Evolutionary conservation across 805 yeast species (phyloP).

Genomic region (Candida arabinofermentans): DNA sequence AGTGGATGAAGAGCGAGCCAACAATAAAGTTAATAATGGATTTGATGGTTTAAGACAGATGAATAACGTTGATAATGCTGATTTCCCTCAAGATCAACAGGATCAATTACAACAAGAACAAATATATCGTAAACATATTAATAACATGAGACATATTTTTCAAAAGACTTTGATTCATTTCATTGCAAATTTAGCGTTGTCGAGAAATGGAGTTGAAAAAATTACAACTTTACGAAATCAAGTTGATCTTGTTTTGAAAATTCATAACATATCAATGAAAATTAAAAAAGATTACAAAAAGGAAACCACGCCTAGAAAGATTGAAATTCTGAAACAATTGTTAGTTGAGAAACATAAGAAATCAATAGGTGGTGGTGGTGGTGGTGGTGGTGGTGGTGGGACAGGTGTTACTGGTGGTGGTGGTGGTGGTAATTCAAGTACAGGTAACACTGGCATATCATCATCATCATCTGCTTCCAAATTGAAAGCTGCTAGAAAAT

Average conservation of each 20-base stretch:
- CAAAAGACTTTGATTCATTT: slow-evolving; percentile 28
- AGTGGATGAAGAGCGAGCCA: slow-evolving; percentile 54
- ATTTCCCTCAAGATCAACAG: slow-evolving; percentile 9
- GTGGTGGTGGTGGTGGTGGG: too few species aligned
- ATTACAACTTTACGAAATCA: slow-evolving; percentile 41
- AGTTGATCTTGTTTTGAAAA: slow-evolving; percentile 59
- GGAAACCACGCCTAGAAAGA: slow-evolving; percentile 75
- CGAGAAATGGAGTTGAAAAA: slow-evolving; percentile 25
- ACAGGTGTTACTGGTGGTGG: too few species aligned
- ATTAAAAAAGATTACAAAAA: slow-evolving; percentile 54
- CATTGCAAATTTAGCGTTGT: slow-evolving; percentile 20
- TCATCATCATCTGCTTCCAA: slow-evolving; percentile 5
- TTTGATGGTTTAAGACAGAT: background rate
- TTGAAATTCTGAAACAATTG: slow-evolving; percentile 60
- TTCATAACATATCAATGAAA: slow-evolving; percentile 61
- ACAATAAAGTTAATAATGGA: slow-evolving; percentile 14
- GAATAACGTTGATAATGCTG: slow-evolving; percentile 10
- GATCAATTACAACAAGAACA: slow-evolving; percentile 5
- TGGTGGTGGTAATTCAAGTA: too few species aligned
- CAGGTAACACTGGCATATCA: slow-evolving; percentile 27
- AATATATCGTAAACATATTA: slow-evolving; percentile 3
- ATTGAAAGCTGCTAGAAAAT: slow-evolving; percentile 8
- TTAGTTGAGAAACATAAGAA: slow-evolving; percentile 49
- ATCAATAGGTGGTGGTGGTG: too few species aligned
- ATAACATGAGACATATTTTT: slow-evolving; percentile 17